These are phyloP conservation scores for Suillus bovinus DNA, from an alignment of 768 basidiomycete genomes.

Conservation along the genomic window DNA sequence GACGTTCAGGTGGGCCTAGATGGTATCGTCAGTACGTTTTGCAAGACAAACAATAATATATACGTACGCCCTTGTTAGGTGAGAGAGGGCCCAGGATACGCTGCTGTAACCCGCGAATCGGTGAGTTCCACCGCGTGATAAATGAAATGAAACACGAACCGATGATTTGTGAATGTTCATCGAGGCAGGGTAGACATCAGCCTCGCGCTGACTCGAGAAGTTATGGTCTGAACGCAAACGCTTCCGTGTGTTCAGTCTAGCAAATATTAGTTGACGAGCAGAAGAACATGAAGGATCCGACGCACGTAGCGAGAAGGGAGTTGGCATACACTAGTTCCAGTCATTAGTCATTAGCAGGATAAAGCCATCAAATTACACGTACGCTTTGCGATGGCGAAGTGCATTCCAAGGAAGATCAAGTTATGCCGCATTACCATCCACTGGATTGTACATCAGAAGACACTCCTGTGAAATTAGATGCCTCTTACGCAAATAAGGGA, in stretches of 20 bases:
- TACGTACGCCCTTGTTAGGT: constrained; percentile 26
- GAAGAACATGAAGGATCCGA: neutral
- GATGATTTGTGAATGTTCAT: neutral
- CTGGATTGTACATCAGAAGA: constrained; percentile 10
- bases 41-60: neutral
- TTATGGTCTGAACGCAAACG: constrained; percentile 27
- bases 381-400: constrained; percentile 36
- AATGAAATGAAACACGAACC: neutral
- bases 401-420: constrained; percentile 36
- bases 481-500: constrained; percentile 32
- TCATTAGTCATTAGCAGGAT: neutral
- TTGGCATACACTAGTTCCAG: constrained; percentile 30
- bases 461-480: neutral
- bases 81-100: constrained; percentile 22
- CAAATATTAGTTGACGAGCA: neutral
- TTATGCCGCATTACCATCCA: constrained; percentile 37
- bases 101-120: constrained; percentile 13
- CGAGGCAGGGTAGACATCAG: constrained; percentile 25
- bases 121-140: neutral
- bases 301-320: constrained; percentile 36
- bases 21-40: neutral
- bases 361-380: constrained; percentile 3
- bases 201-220: constrained; percentile 30
- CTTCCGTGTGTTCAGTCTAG: constrained; percentile 33
- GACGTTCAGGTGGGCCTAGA: constrained; percentile 28